Conservation (phyloP, 139 green algal species). For the Nannochloris sp. region DNA sequence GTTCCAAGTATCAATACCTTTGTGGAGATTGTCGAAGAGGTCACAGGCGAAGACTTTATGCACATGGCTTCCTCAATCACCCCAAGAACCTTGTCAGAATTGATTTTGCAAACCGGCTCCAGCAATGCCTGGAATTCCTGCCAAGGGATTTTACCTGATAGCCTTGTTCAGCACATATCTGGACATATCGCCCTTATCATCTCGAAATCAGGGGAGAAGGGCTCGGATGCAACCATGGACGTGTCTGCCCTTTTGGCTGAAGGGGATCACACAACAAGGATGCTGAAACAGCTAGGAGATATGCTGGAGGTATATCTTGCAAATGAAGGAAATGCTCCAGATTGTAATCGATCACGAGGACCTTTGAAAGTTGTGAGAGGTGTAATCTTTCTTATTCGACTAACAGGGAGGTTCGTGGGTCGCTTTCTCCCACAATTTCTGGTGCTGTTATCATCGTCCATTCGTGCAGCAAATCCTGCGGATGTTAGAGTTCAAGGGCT, state of each 20-base stretch:
- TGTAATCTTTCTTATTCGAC: conserved; percentile 30
- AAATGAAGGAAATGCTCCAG: neutral
- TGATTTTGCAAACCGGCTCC: conserved; percentile 19
- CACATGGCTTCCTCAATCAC: conserved; percentile 17
- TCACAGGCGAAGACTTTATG: conserved; percentile 30
- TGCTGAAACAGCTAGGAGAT: conserved; percentile 46
- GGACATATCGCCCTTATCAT: neutral
- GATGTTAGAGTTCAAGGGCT: conserved; percentile 40
- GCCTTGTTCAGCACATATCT: neutral
- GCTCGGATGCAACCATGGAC: neutral
- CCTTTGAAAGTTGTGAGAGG: conserved; percentile 26
- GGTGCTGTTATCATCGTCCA: conserved; percentile 32
- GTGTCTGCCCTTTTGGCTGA: conserved; percentile 31
- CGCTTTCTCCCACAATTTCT: conserved; percentile 45
- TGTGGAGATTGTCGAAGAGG: conserved; percentile 32
- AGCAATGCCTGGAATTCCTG: conserved; percentile 8
- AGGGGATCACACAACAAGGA: conserved; percentile 39
- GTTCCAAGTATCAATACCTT: conserved; percentile 17
- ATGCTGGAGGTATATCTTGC: conserved; percentile 21
- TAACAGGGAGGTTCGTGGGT: conserved; percentile 30
- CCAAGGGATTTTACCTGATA: neutral
- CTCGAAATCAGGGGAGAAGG: neutral
- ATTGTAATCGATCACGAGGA: neutral
- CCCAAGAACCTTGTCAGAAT: conserved; percentile 29
- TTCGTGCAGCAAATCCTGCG: conserved; percentile 16